These are phyloP conservation scores for Pyrenochaeta sp. DNA, from an alignment of 2,329 filamentous ascomycete genomes.

Conservation along the genomic window DNA sequence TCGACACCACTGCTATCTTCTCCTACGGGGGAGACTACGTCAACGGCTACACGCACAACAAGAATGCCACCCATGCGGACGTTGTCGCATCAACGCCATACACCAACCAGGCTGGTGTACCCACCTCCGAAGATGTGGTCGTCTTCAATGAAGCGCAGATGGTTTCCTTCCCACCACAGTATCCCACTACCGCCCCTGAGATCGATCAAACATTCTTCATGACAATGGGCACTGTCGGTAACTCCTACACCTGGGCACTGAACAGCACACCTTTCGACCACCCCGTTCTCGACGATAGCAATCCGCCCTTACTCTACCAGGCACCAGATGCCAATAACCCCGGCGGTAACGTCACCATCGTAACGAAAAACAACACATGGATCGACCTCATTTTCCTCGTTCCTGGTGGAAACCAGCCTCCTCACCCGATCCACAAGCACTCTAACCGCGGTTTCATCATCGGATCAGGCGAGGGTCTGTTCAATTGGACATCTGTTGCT, in stretches of 20 bases:
- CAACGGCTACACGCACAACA: slow-evolving; percentile 14
- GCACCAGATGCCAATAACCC: slow-evolving; percentile 34
- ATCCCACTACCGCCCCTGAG: slow-evolving; percentile 52
- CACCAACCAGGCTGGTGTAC: slow-evolving; percentile 61
- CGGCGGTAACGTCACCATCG: slow-evolving; percentile 57
- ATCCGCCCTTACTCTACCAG: slow-evolving; percentile 60
- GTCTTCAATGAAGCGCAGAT: slow-evolving; percentile 57
- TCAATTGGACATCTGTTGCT: slow-evolving; percentile 62
- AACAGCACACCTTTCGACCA: slow-evolving; percentile 57
- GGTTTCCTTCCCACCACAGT: slow-evolving; percentile 57
- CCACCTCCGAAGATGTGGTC: slow-evolving; percentile 43
- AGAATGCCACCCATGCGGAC: slow-evolving; percentile 8
- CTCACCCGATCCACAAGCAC: slow-evolving; percentile 72
- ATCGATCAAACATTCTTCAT: slow-evolving; percentile 59
- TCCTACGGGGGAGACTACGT: slow-evolving; percentile 41
- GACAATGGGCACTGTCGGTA: slow-evolving; percentile 40
- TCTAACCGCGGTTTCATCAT: slow-evolving; percentile 67
- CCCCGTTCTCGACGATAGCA: slow-evolving; percentile 34
- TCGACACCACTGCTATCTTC: slow-evolving; percentile 63
- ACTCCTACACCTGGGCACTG: slow-evolving; percentile 63
- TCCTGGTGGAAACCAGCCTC: slow-evolving; percentile 52
- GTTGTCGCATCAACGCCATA: slow-evolving; percentile 44
- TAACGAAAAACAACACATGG: slow-evolving; percentile 44
- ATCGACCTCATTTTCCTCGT: slow-evolving; percentile 43
- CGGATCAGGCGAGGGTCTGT: slow-evolving; percentile 58